Evolutionary conservation across 139 green algal species (phyloP), one percentile per base, ranked within the genome.

Genomic region (Coccomyxa sp.): DNA sequence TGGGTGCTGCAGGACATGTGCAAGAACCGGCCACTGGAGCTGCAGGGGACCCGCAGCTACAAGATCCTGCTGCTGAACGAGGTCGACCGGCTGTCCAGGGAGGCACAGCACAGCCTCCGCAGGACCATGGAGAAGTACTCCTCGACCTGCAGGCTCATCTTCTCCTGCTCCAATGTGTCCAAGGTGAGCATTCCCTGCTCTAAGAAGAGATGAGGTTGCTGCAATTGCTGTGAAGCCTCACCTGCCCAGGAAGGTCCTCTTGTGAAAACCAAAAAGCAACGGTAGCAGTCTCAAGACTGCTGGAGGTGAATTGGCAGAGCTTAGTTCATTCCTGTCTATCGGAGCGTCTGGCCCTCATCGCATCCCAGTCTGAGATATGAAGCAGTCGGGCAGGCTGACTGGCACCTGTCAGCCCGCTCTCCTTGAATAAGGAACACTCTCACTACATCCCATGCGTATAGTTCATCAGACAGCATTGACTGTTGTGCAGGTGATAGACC

Each of bases 41-140:
- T 89, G 29, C 75, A 85, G 82, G 91, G 78, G 38, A 80, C 71
- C 78, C 84, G 81, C 7, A 44, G 83, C 38, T 93, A 93, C 89
- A 97, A 95, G 85, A 82, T 98, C 73, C 85, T 99, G 69, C 86
- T 99, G 31, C 86, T 99, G n/a, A 95, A 96, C 79, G 94, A 98
- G 86, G 94, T 98, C 64, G 96, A 98, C 85, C 82, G 86, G 24
- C 88, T 99, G 74, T 90, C 78, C 70, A 92, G 88, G 50, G 92
- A 97, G 77, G 96, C 96, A 31, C 95, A 98, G 87, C 92, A 98
- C 85, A 90, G 86, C 22, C 91, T 99, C 71, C 84, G 96, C 12
- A 90, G 96, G 33, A 99, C 96, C 29, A 99, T 99, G 96, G 96
- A 99, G 87, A 98, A 98, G 89, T 99, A 99, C 90, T 88, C 73